A percentile compares a stretch with the other conserved stretches of the same genome.
These are phyloP conservation scores for Mycena filopes DNA, from an alignment of 768 basidiomycete genomes.

Conservation along the genomic window DNA sequence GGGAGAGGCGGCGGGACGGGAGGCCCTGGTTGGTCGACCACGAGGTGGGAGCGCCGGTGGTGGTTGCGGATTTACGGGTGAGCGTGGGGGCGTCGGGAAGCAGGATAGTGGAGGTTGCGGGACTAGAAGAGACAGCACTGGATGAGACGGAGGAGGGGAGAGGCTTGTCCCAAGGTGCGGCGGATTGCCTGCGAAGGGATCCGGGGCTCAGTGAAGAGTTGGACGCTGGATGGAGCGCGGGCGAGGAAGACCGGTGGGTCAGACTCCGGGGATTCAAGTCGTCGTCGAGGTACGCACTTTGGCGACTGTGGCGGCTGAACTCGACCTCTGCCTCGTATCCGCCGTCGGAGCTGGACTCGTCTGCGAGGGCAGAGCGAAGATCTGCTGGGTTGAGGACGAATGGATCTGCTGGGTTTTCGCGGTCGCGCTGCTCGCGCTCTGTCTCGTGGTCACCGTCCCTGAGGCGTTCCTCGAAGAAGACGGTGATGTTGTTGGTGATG, in stretches of 20 bases:
- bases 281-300: slow-evolving; percentile 75
- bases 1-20: slow-evolving; percentile 84
- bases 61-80: slow-evolving; percentile 65
- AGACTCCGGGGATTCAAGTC: slow-evolving; percentile 51
- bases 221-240: slow-evolving; percentile 71
- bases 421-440: slow-evolving; percentile 70
- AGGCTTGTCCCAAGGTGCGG: slow-evolving; percentile 74
- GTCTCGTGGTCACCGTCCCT: slow-evolving; percentile 79
- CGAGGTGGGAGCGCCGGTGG: slow-evolving; percentile 56
- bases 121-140: slow-evolving; percentile 66
- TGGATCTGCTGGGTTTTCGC: slow-evolving; percentile 66
- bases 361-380: slow-evolving; percentile 63
- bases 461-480: slow-evolving; percentile 93
- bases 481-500: slow-evolving; percentile 93
- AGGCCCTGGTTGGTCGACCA: slow-evolving; percentile 66
- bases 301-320: slow-evolving; percentile 72
- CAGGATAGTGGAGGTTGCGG: slow-evolving; percentile 66
- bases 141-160: slow-evolving; percentile 66
- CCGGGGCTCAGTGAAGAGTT: slow-evolving; percentile 73
- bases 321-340: slow-evolving; percentile 85
- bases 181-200: slow-evolving; percentile 74
- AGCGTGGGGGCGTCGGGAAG: slow-evolving; percentile 69
- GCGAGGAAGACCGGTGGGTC: slow-evolving; percentile 65
- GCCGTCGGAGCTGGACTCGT: slow-evolving; percentile 83
- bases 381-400: slow-evolving; percentile 70